Conservation (phyloP, 1,139 yeast species). For the Blastobotrys indianensis region DNA sequence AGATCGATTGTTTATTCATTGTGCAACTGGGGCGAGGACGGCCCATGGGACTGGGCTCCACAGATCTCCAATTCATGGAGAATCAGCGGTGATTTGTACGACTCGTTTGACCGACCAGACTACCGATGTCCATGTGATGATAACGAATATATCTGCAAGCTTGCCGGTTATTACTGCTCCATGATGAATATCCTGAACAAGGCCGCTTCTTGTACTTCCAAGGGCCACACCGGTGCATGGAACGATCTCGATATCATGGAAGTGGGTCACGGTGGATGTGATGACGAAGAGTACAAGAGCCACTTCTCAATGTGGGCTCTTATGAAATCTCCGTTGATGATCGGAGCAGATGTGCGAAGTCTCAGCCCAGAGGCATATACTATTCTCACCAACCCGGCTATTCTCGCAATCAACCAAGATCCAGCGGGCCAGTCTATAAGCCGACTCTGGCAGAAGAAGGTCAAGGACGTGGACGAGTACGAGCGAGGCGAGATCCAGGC, state of each 20-base stretch:
- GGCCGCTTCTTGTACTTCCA: constrained; percentile 26
- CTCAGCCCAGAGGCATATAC: constrained; percentile 22
- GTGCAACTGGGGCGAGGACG: constrained; percentile 33
- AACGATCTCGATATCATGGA: constrained; percentile 31
- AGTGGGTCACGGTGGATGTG: constrained; percentile 32
- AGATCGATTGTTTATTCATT: constrained; percentile 29
- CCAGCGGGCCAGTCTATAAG: constrained; percentile 21
- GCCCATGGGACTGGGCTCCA: constrained; percentile 30
- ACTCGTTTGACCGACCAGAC: constrained; percentile 27
- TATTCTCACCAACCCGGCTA: constrained; percentile 25
- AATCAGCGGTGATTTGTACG: constrained; percentile 29
- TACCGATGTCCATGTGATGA: constrained; percentile 28
- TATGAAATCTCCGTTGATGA: constrained; percentile 29
- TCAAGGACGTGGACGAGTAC: constrained; percentile 19
- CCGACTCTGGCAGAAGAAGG: constrained; percentile 21
- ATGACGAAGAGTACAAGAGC: constrained; percentile 21
- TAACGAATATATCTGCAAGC: constrained; percentile 23
- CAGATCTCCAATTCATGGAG: constrained; percentile 32
- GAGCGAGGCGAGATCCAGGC: constrained; percentile 18
- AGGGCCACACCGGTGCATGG: constrained; percentile 29
- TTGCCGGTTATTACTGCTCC: constrained; percentile 29
- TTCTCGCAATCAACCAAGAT: constrained; percentile 30
- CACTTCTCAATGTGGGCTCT: constrained; percentile 30
- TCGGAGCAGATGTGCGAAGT: constrained; percentile 28
- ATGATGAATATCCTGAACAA: constrained; percentile 30